These are phyloP conservation scores for Kitagawia praeruptora DNA, from an alignment of 129 eudicot genomes.

Conservation along the genomic window DNA sequence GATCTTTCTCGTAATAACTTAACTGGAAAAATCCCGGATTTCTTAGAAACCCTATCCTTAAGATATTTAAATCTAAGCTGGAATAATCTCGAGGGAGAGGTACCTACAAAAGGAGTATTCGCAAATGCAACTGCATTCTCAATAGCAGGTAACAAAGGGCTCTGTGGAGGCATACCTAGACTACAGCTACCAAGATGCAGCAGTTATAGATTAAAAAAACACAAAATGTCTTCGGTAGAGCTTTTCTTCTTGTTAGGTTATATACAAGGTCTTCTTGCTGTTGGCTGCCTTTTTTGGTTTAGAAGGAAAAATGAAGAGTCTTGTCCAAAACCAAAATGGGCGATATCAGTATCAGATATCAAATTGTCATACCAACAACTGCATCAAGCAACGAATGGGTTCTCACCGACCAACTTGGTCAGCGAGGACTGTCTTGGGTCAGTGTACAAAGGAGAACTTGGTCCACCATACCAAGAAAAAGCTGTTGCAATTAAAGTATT, in stretches of 20 bases:
- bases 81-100: conserved; percentile 5
- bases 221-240: neutral
- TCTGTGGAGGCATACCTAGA: conserved; percentile 3
- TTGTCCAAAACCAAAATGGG: too few relatives aligned
- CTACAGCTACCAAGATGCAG: neutral
- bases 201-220: neutral
- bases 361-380: conserved; percentile 29
- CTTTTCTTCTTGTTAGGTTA: neutral
- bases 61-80: neutral
- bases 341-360: neutral
- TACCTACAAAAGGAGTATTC: neutral
- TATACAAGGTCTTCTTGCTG: neutral
- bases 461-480: neutral
- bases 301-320: neutral
- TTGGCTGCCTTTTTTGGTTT: neutral
- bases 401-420: conserved; percentile 24
- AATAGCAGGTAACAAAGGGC: conserved; percentile 2
- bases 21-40: neutral
- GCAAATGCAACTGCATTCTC: conserved; percentile 2
- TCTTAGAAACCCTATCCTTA: neutral
- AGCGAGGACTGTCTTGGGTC: conserved; percentile 27
- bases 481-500: conserved; percentile 46
- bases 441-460: conserved; percentile 30
- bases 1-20: conserved; percentile 9
- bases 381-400: conserved; percentile 38